Evolutionary conservation across 768 basidiomycete genomes (phyloP).

Genomic region (Russula sp.): DNA sequence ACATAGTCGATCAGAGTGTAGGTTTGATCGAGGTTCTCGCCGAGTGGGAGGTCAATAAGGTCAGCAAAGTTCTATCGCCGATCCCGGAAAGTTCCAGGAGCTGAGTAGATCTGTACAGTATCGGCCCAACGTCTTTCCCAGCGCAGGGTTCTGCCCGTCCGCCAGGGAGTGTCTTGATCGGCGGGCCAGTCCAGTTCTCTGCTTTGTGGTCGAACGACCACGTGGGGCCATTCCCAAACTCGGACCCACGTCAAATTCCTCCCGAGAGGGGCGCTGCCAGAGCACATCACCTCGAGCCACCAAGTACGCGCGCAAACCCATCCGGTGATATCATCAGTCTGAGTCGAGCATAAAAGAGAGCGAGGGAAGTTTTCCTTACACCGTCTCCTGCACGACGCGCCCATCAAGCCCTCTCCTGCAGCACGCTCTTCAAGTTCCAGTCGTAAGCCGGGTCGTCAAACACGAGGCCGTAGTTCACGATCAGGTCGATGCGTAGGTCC

Average conservation of each 20-base stretch:
- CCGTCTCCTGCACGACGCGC: slow-evolving; percentile 19
- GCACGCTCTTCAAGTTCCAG: slow-evolving; percentile 22
- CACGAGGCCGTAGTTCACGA: slow-evolving; percentile 17
- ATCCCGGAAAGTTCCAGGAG: too few species aligned
- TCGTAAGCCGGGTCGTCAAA: slow-evolving; percentile 24
- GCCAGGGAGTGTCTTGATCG: slow-evolving; percentile 14
- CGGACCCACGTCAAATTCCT: slow-evolving; percentile 20
- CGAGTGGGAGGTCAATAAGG: slow-evolving; percentile 41
- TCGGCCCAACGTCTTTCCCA: slow-evolving; percentile 5
- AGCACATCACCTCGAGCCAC: slow-evolving; percentile 22
- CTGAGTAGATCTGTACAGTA: too few species aligned
- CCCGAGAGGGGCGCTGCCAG: slow-evolving; percentile 22
- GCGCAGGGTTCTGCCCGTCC: slow-evolving; percentile 6
- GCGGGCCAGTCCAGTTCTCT: slow-evolving; percentile 23
- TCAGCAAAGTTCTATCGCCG: too few species aligned
- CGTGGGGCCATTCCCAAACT: slow-evolving; percentile 15
- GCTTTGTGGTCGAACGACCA: slow-evolving; percentile 22
- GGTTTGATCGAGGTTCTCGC: too few species aligned
- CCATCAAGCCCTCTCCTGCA: slow-evolving; percentile 17
- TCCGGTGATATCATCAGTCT: neutral
- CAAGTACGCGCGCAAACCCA: neutral
- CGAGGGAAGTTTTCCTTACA: neutral
- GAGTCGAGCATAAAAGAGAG: neutral
- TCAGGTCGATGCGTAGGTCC: slow-evolving; percentile 17
- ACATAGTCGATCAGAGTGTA: too few species aligned